Evolutionary conservation across 2,329 filamentous ascomycete species (phyloP).

Genomic region (Calonectria henricotiae): DNA sequence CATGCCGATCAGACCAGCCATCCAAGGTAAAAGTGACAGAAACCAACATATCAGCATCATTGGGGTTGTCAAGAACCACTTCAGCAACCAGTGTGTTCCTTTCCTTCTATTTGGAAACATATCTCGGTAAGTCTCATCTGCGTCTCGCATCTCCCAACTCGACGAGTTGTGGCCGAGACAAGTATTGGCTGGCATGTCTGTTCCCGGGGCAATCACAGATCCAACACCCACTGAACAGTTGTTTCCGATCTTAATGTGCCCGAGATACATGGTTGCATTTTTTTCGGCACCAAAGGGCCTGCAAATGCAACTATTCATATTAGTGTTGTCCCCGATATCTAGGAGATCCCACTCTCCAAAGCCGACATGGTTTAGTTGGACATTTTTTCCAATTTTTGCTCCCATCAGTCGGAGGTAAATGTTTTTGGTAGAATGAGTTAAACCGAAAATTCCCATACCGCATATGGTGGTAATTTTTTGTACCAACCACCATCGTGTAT

Average conservation of each 20-base stretch:
- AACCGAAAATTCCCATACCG: slow-evolving; percentile 65
- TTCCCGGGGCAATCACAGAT: slow-evolving; percentile 68
- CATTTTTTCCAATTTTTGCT: slow-evolving; percentile 68
- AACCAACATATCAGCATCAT: slow-evolving; percentile 60
- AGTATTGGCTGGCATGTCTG: slow-evolving; percentile 64
- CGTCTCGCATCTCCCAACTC: slow-evolving; percentile 69
- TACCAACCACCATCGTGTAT: slow-evolving; percentile 73
- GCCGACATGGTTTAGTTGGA: slow-evolving; percentile 63
- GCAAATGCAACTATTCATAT: slow-evolving; percentile 65
- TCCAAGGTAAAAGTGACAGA: slow-evolving; percentile 64
- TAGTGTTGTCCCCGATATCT: slow-evolving; percentile 68
- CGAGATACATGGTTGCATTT: slow-evolving; percentile 74
- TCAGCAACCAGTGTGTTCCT: slow-evolving; percentile 64
- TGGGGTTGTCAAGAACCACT: slow-evolving; percentile 62
- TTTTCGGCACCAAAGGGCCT: slow-evolving; percentile 71
- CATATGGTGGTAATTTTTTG: slow-evolving; percentile 69
- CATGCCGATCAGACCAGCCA: slow-evolving; percentile 63
- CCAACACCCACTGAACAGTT: slow-evolving; percentile 66
- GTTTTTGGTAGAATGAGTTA: slow-evolving; percentile 59
- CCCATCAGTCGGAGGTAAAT: slow-evolving; percentile 70
- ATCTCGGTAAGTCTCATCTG: slow-evolving; percentile 65
- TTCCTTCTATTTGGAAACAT: slow-evolving; percentile 59
- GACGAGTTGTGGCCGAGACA: slow-evolving; percentile 73
- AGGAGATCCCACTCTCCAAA: slow-evolving; percentile 73
- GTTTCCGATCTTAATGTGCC: slow-evolving; percentile 66